A percentile compares a stretch with the other conserved stretches of the same genome.
phyloP scores from a whole-genome alignment of 805 yeast genomes.

The Lipomyces oligophaga region DNA sequence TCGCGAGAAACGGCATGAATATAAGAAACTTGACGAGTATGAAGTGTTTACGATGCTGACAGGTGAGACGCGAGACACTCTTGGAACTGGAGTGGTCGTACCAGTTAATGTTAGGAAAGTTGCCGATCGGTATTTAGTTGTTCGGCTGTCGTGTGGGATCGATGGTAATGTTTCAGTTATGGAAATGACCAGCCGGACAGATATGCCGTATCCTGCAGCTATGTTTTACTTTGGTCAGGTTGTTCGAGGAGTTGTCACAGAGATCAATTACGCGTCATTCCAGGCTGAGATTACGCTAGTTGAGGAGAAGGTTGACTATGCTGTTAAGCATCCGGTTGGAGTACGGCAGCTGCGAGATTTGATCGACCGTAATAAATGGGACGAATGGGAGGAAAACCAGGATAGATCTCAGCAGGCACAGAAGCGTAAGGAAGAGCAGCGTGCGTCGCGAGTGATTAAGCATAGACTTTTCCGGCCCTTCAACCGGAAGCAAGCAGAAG shows the following conservation, averaged over 20 bases:
- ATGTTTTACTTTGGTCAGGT: conserved; percentile 67
- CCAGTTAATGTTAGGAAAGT: conserved; percentile 73
- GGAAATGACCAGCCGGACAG: conserved; percentile 39
- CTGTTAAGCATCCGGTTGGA: conserved; percentile 38
- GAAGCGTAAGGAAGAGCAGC: conserved; percentile 60
- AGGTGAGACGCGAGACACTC: conserved; percentile 71
- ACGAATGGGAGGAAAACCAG: conserved; percentile 64
- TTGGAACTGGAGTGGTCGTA: conserved; percentile 64
- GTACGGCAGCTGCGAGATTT: conserved; percentile 31
- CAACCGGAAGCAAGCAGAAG: conserved; percentile 86
- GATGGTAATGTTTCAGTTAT: conserved; percentile 48
- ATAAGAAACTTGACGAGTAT: conserved; percentile 57
- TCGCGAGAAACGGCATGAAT: conserved; percentile 76
- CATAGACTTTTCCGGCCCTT: conserved; percentile 88
- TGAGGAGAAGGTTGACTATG: conserved; percentile 58
- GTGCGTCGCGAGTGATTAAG: conserved; percentile 73
- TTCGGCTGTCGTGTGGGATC: conserved; percentile 55
- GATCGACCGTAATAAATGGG: conserved; percentile 67
- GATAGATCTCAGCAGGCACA: conserved; percentile 54
- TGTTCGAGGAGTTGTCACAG: conserved; percentile 72
- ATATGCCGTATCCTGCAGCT: conserved; percentile 47
- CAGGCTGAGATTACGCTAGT: conserved; percentile 69
- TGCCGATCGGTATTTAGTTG: conserved; percentile 44
- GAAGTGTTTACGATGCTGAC: conserved; percentile 87
- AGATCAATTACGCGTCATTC: conserved; percentile 69